Base-by-base conservation (phyloP, 768 basidiomycete species). In the Leccinum uliginosum region DNA sequence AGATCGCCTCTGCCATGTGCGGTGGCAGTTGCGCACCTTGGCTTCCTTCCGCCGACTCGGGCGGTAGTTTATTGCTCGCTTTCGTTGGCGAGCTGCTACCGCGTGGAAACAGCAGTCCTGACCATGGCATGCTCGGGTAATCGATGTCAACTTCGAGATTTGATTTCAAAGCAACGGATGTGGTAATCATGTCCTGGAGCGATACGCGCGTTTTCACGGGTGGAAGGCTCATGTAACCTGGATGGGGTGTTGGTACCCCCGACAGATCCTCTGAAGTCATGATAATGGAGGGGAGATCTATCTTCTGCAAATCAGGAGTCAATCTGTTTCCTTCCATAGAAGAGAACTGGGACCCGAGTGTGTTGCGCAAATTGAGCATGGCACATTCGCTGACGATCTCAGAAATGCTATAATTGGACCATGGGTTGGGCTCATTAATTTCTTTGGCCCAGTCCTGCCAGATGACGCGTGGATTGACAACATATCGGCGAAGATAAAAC, bases 151-250 rank as follows among this genome's bases (percentile, higher is more conserved):
- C 68, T 26, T 88, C 82, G 17, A 84, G 66, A 58, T 85, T 83
- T 11, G 87, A 87, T 71, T 86, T 91, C 56, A 92, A 78, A 4
- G 84, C 83, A 29, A 90, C 75, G 1, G 89, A 89, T 3, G 82
- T 84, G 21, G 82, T 74, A 53, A 91, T 78, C 83, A 92, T 89
- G 55, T 87, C 84, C 62, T 85, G 80, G n/a, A 92, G 74, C 4
- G 88, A 89, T 53, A 91, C 55, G n/a, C 57, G 71, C 10, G 60
- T 46, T 51, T 64, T 74, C 38, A 54, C 48, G 26, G 58, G 15
- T 14, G 72, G 75, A 75, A 73, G 62, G 12, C 66, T 73, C 2
- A 74, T 67, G 14, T 77, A 54, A 71, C 51, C 77, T 17, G 68
- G 61, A 58, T 72, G 73, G 11, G 68, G 74, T 4, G 68, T 67